Evolutionary conservation across 2,329 filamentous ascomycete species (phyloP).

Genomic region (Apiospora rasikravindrae): DNA sequence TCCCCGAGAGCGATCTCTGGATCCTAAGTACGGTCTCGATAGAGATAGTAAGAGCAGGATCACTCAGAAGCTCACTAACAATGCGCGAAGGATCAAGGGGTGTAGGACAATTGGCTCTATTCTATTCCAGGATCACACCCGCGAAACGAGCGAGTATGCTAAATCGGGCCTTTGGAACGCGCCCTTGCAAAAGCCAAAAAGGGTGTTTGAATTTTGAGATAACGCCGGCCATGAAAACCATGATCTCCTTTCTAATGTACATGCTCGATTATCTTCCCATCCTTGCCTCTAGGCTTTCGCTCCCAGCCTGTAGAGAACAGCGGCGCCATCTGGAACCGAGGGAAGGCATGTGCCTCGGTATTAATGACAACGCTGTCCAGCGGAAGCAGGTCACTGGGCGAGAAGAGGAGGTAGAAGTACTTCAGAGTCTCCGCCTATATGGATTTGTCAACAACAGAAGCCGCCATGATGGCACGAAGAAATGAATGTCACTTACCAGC

Average conservation of each 20-base stretch:
- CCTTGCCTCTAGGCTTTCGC: slow-evolving; percentile 64
- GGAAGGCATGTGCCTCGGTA: slow-evolving; percentile 92
- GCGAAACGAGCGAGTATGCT: slow-evolving; percentile 2
- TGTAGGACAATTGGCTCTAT: neutral
- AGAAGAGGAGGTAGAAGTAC: slow-evolving; percentile 96
- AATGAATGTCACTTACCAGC: slow-evolving; percentile 67
- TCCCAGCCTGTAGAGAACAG: slow-evolving; percentile 83
- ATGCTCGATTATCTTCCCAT: slow-evolving; percentile 43
- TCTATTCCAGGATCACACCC: neutral
- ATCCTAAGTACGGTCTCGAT: neutral
- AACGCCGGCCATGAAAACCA: neutral
- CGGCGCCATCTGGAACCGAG: slow-evolving; percentile 80
- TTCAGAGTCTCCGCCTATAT: slow-evolving; percentile 89
- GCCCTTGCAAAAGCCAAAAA: neutral
- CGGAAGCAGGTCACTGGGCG: slow-evolving; percentile 79
- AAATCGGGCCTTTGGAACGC: neutral
- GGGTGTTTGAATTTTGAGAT: neutral
- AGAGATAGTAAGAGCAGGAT: neutral
- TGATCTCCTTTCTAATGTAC: slow-evolving; percentile 1
- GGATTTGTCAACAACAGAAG: slow-evolving; percentile 5
- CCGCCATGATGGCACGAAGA: neutral
- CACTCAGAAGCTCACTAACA: too few species aligned
- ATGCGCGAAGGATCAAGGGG: neutral
- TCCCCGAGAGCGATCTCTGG: neutral
- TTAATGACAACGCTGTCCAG: slow-evolving; percentile 91